phyloP scores from a whole-genome alignment of 179 eudicot species.

The Silene noctiflora region DNA sequence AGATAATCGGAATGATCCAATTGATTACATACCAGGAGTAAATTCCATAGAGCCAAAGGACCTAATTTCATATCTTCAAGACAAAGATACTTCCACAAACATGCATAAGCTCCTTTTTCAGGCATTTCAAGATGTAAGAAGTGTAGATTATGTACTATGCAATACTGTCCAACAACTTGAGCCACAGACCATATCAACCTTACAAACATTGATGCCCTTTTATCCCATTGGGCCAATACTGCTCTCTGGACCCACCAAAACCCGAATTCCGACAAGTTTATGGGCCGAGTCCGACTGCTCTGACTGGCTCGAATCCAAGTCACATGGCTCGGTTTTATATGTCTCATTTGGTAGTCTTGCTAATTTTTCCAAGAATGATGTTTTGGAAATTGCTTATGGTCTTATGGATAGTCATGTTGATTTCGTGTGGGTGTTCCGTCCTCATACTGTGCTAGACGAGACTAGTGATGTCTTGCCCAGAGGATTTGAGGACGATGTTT shows the following conservation, averaged over 20 bases:
- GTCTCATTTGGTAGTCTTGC: conserved; percentile 50
- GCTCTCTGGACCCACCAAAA: conserved; percentile 34
- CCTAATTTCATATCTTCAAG: conserved; percentile 62
- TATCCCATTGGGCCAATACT: conserved; percentile 69
- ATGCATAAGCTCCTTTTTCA: conserved; percentile 41
- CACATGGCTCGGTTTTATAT: conserved; percentile 35
- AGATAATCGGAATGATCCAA: conserved; percentile 45
- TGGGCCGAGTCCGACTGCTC: conserved; percentile 42
- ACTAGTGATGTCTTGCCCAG: conserved; percentile 32
- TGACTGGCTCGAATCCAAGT: conserved; percentile 29
- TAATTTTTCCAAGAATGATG: conserved; percentile 24
- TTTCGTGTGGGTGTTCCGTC: conserved; percentile 44
- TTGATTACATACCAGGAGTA: conserved; percentile 70
- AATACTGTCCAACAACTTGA: conserved; percentile 68
- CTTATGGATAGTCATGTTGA: conserved; percentile 28
- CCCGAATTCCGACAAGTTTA: conserved; percentile 29
- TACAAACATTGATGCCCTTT: conserved; percentile 31
- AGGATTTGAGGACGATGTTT: conserved; percentile 39
- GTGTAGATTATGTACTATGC: conserved; percentile 49
- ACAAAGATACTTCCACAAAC: conserved; percentile 34
- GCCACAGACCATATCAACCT: conserved; percentile 37
- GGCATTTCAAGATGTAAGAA: conserved; percentile 45
- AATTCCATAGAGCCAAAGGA: conserved; percentile 51
- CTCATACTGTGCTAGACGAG: conserved; percentile 36
- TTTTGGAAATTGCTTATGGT: conserved; percentile 38